Percentiles rank a stretch among this genome's conserved stretches.
Conservation (phyloP, 768 basidiomycete species). For the Punctularia strigosozonata region DNA sequence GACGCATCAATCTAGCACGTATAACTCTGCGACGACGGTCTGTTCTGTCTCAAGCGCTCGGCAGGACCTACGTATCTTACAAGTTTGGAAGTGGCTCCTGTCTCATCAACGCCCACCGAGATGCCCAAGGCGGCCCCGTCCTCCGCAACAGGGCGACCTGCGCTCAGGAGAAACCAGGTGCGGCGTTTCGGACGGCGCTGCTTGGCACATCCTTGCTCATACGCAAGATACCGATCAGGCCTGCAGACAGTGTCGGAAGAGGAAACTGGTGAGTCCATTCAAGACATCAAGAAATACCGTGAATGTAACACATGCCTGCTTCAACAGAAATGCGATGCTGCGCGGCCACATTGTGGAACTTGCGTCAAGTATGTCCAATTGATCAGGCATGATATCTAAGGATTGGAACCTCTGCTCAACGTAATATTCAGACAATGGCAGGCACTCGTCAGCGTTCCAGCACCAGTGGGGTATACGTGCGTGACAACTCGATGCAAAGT, state of each 20-base stretch:
- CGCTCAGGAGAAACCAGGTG: too few species aligned
- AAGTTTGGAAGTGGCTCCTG: too few species aligned
- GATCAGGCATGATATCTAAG: not conserved
- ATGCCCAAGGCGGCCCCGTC: too few species aligned
- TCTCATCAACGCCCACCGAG: too few species aligned
- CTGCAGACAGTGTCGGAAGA: slow-evolving; percentile 71
- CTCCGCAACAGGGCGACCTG: too few species aligned
- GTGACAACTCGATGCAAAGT: too few species aligned
- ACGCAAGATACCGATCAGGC: slow-evolving; percentile 50
- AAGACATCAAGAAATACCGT: not conserved
- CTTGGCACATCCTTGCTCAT: slow-evolving; percentile 7
- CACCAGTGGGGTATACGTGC: slow-evolving; percentile 77
- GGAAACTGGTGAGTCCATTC: slow-evolving; percentile 59
- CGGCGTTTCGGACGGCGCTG: too few species aligned
- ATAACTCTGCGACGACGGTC: too few species aligned
- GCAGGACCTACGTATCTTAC: too few species aligned
- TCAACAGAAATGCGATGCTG: slow-evolving; percentile 76
- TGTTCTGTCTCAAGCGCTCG: too few species aligned
- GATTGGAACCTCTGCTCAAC: too few species aligned
- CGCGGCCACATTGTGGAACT: slow-evolving; percentile 75
- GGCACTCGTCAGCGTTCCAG: slow-evolving; percentile 69
- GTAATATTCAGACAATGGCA: slow-evolving; percentile 61
- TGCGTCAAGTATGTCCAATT: slow-evolving; percentile 57
- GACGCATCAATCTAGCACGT: too few species aligned
- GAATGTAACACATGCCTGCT: slow-evolving; percentile 4